Percentiles rank a stretch among this genome's conserved stretches.
These are phyloP conservation scores for Brasenia schreberi DNA, from an alignment of 164 flowering plant genomes.

Conservation along the genomic window DNA sequence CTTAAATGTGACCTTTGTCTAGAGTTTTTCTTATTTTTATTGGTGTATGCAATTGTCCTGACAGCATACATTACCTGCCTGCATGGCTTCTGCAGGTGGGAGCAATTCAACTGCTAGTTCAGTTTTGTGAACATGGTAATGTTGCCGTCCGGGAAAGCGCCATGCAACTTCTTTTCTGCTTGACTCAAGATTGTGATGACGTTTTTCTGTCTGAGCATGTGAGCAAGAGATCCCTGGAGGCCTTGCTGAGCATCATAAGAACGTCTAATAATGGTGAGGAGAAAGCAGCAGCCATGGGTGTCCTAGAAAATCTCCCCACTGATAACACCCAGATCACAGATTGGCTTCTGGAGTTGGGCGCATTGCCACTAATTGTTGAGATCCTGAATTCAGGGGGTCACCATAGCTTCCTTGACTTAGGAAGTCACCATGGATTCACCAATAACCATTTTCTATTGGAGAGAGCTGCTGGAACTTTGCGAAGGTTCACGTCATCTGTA, in stretches of 20 bases:
- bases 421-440: constrained; percentile 11
- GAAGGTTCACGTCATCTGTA: constrained; percentile 35
- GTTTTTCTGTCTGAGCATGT: constrained; percentile 23
- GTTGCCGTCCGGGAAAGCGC: constrained; percentile 32
- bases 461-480: constrained; percentile 41
- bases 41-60: neutral
- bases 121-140: constrained; percentile 23
- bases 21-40: neutral
- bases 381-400: constrained; percentile 13
- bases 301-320: constrained; percentile 40
- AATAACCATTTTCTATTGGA: constrained; percentile 21
- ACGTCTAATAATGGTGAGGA: constrained; percentile 40
- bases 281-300: constrained; percentile 42
- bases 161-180: constrained; percentile 41
- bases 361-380: constrained; percentile 20
- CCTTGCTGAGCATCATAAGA: constrained; percentile 27
- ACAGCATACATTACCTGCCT: neutral
- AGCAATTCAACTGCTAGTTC: constrained; percentile 37
- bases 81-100: constrained; percentile 23
- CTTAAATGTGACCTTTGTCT: neutral
- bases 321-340: constrained; percentile 22
- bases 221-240: constrained; percentile 25
- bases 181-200: constrained; percentile 30
- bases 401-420: constrained; percentile 16
- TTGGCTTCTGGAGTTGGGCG: constrained; percentile 45